Evolutionary conservation across 148 eudicot species (phyloP).

Genomic region (Rhododendron vialii): DNA sequence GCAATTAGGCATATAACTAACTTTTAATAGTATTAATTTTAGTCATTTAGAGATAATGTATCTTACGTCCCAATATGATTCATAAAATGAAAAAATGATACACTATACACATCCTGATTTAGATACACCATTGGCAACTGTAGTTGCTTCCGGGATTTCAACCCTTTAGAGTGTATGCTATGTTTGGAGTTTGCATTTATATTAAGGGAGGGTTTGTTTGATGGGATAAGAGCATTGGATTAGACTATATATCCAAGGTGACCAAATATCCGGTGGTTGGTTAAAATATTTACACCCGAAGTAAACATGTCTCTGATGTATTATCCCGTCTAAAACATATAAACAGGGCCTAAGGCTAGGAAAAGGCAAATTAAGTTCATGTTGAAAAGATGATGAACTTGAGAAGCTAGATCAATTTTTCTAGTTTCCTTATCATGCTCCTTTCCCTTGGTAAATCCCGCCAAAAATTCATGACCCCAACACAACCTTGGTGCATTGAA

Average conservation of each 20-base stretch:
- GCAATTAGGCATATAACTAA: not conserved
- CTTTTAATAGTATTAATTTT: not conserved
- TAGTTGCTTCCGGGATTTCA: not conserved
- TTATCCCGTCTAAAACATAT: not conserved
- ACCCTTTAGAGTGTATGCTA: not conserved
- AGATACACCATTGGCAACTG: not conserved
- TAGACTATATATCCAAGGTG: not conserved
- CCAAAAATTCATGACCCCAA: not conserved
- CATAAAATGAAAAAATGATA: too few relatives aligned
- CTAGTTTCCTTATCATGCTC: not conserved
- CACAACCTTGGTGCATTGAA: not conserved
- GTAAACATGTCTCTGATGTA: not conserved
- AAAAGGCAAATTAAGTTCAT: not conserved
- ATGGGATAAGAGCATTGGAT: not conserved
- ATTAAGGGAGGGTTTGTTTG: not conserved
- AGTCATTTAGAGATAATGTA: not conserved
- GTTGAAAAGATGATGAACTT: not conserved
- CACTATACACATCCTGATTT: not conserved
- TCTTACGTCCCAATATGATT: not conserved
- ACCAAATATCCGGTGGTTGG: not conserved
- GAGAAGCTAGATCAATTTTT: not conserved
- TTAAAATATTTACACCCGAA: not conserved
- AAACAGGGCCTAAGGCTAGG: not conserved
- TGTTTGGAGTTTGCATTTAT: not conserved
- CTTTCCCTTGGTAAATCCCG: not conserved